phyloP scores from a whole-genome alignment of 768 basidiomycete genomes.

The Infundibulicybe gibba region DNA sequence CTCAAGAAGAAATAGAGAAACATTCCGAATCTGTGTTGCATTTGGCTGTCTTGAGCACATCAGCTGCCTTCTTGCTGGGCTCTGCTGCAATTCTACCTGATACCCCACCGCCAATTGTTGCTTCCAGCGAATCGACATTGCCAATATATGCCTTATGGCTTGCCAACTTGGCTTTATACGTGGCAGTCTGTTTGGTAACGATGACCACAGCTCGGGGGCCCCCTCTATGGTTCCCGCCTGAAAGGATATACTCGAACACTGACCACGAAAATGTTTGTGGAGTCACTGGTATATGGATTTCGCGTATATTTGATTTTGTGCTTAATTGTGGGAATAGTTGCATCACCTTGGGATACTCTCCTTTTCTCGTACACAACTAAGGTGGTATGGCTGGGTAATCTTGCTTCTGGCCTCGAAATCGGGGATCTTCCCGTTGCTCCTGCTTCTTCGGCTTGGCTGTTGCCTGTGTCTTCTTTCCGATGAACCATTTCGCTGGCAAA shows the following conservation, averaged over 20 bases:
- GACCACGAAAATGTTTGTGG: constrained; percentile 77
- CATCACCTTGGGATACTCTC: constrained; percentile 57
- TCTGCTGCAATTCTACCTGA: constrained; percentile 56
- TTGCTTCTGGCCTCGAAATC: constrained; percentile 71
- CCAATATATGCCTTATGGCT: constrained; percentile 45
- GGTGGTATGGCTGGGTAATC: constrained; percentile 82
- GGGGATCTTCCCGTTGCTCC: constrained; percentile 85
- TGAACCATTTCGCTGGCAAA: constrained; percentile 85
- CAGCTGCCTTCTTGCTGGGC: constrained; percentile 42
- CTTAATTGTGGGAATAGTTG: constrained; percentile 28
- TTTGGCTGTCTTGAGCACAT: constrained; percentile 49
- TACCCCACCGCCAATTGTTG: constrained; percentile 27
- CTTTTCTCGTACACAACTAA: constrained; percentile 89
- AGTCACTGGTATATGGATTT: constrained; percentile 34
- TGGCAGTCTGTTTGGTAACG: constrained; percentile 30
- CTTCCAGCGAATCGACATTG: constrained; percentile 15
- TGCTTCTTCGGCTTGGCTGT: constrained; percentile 77
- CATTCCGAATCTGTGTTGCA: constrained; percentile 58
- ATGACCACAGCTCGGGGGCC: constrained; percentile 74
- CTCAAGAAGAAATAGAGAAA: constrained; percentile 31
- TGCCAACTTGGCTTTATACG: constrained; percentile 45
- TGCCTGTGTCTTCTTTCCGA: constrained; percentile 64
- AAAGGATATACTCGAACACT: constrained; percentile 66
- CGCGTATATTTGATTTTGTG: background rate
- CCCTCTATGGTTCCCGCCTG: constrained; percentile 66